Conservation (phyloP, 805 yeast genomes). For the Wickerhamiella sergipiensis region DNA sequence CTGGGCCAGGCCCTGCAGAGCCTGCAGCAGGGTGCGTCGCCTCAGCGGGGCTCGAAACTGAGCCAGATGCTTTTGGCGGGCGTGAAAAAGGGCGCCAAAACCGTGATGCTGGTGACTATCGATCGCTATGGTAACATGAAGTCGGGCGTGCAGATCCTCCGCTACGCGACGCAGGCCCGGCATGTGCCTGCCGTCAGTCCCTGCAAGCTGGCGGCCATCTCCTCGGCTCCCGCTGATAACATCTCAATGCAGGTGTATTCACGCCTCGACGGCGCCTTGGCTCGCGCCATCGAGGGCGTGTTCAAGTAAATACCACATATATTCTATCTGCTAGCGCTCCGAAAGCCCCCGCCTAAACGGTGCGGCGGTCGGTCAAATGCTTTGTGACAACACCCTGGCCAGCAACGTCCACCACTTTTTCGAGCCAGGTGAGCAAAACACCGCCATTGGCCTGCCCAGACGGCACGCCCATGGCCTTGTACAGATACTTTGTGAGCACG, state of each 20-base stretch:
- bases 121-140: conserved; percentile 30
- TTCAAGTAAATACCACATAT: neutral
- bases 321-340: neutral
- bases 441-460: conserved; percentile 65
- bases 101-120: conserved; percentile 27
- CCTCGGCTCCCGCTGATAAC: neutral
- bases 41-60: conserved; percentile 32
- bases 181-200: conserved; percentile 13
- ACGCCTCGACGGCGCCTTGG: conserved; percentile 4
- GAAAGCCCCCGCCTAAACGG: no score
- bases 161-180: conserved; percentile 22
- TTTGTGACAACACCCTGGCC: conserved; percentile 87
- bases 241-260: conserved; percentile 1
- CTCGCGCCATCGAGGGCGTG: neutral
- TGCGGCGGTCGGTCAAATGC: conserved; percentile 72
- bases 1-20: conserved; percentile 36
- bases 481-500: conserved; percentile 67
- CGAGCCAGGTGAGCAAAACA: conserved; percentile 78
- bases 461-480: conserved; percentile 67
- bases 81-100: conserved; percentile 20
- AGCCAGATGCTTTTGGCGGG: conserved; percentile 38
- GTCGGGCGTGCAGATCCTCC: conserved; percentile 21
- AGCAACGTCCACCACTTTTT: conserved; percentile 66
- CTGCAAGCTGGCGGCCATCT: conserved; percentile 3
- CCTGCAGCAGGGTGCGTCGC: conserved; percentile 25